Evolutionary conservation across 208 protist species (phyloP), one percentile per base, ranked within the genome.

Genomic region (Acanthamoeba lenticulata): DNA sequence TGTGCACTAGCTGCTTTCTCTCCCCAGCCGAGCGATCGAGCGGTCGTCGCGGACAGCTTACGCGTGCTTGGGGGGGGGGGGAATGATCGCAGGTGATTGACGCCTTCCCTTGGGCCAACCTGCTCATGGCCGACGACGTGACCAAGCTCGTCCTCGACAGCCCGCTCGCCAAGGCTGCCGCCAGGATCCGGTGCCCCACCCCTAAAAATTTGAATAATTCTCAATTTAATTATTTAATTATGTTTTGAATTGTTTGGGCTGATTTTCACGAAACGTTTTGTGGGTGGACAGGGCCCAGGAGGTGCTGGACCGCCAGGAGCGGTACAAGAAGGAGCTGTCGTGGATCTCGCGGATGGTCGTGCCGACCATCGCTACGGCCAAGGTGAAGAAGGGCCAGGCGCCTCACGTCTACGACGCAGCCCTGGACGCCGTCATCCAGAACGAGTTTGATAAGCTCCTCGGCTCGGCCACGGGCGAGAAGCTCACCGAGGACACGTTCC

Each of bases 361-460:
- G 0, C 65, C 65, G 24, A 32, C 36, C 29, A 40, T 74, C 65
- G n/a, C 65, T 13, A 11, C 65, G 32, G 29, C 65, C 32, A 74
- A 74, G 36, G 9, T 74, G 11, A 74, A 40, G 32, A 74, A 74
- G 65, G 65, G 65, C 65, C 65, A 74, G 36, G 38, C 65, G 1
- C 65, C 65, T 15, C 65, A 74, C 65, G 65, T 74, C 65, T 74
- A 74, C 65, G 65, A 74, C 65, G 65, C 65, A 11, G 65, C 65
- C 29, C 29, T 74, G 27, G 65, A 74, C 65, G 65, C 65, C 36
- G 15, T 36, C 29, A 74, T 74, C 36, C 65, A 74, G 15, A 74
- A 74, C 36, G 65, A 74, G 11, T 74, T 74, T 13, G 65, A 74
- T 21, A 74, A 74, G 65, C 65, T 74, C 29, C 65, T 74, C 65